phyloP scores from a whole-genome alignment of 1,139 yeast genomes.

The Zygosaccharomyces pseudobailii region DNA sequence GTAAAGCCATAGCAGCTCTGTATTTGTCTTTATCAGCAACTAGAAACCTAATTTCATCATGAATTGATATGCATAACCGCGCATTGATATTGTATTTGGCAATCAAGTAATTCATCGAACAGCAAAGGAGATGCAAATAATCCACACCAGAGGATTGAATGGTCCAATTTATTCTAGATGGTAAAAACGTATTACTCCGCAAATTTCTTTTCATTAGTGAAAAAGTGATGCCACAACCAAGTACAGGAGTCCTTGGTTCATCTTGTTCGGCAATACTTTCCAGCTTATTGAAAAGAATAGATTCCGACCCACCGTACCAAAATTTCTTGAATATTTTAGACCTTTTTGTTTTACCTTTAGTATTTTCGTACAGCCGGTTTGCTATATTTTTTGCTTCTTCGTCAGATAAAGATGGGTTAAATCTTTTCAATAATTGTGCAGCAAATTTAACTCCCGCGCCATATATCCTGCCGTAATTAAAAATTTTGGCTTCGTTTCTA shows the following conservation, averaged over 20 bases:
- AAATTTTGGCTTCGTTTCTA: slow-evolving; percentile 87
- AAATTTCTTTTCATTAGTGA: slow-evolving; percentile 69
- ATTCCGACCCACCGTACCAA: slow-evolving; percentile 94
- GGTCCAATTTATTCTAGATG: slow-evolving; percentile 95
- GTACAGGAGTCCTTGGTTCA: slow-evolving; percentile 83
- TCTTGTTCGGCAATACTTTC: slow-evolving; percentile 83
- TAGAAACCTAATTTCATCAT: slow-evolving; percentile 87
- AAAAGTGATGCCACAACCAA: slow-evolving; percentile 90
- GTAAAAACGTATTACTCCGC: slow-evolving; percentile 62
- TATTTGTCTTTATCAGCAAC: slow-evolving; percentile 69
- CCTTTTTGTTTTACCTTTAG: slow-evolving; percentile 61
- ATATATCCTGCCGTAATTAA: slow-evolving; percentile 94
- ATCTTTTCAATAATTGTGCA: slow-evolving; percentile 70
- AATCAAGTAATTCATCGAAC: slow-evolving; percentile 82
- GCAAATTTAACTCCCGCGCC: slow-evolving; percentile 97
- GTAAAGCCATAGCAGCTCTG: slow-evolving; percentile 75
- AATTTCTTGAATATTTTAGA: slow-evolving; percentile 38
- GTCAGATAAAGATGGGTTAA: slow-evolving; percentile 68
- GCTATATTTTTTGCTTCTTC: slow-evolving; percentile 68
- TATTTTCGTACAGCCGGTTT: slow-evolving; percentile 61
- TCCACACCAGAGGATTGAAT: slow-evolving; percentile 98
- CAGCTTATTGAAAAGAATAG: slow-evolving; percentile 80
- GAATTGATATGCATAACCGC: slow-evolving; percentile 81
- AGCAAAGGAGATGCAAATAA: slow-evolving; percentile 76
- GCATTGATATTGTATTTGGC: slow-evolving; percentile 67